phyloP scores from a whole-genome alignment of 257 asterid genomes.

The Scutellaria galericulata region DNA sequence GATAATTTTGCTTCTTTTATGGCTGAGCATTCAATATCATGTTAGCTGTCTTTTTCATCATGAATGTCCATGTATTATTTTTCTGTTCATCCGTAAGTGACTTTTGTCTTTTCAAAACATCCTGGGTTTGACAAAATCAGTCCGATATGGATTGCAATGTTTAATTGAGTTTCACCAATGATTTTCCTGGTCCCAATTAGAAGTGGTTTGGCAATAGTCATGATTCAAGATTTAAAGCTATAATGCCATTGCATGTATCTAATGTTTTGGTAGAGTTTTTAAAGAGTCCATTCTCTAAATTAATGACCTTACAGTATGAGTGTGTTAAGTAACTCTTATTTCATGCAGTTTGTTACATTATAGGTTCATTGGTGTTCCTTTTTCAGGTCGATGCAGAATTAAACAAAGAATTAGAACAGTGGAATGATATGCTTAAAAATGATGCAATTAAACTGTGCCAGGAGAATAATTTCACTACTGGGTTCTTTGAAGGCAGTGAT shows the following conservation, averaged over 20 bases:
- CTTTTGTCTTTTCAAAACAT: not conserved
- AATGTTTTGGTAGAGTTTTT: not conserved
- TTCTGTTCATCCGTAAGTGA: slow-evolving; percentile 9
- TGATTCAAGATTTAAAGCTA: slow-evolving; percentile 10
- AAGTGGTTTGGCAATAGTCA: slow-evolving; percentile 18
- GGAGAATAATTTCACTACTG: slow-evolving; percentile 89
- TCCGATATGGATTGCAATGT: not conserved
- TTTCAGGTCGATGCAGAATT: slow-evolving; percentile 85
- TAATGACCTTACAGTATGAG: not conserved
- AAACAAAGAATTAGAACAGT: slow-evolving; percentile 88
- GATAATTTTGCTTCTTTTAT: not conserved
- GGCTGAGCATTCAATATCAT: slow-evolving; percentile 13
- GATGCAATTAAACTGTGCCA: slow-evolving; percentile 87
- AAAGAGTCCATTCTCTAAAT: not conserved
- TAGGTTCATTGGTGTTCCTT: slow-evolving; percentile 32
- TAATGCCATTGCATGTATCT: slow-evolving; percentile 4
- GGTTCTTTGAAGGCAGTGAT: slow-evolving; percentile 94
- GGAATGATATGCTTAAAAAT: slow-evolving; percentile 87
- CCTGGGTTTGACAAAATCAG: slow-evolving; percentile 4
- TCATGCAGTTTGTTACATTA: slow-evolving; percentile 23
- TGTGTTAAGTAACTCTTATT: not conserved
- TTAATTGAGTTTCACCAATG: slow-evolving; percentile 5
- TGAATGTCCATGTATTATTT: not conserved
- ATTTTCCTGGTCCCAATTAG: slow-evolving; percentile 1
- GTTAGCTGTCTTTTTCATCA: slow-evolving; percentile 8